Evolutionary conservation across 495 filamentous ascomycete species (phyloP), one percentile per base, ranked within the genome.

Genomic region (Trichoderma asperelloides): DNA sequence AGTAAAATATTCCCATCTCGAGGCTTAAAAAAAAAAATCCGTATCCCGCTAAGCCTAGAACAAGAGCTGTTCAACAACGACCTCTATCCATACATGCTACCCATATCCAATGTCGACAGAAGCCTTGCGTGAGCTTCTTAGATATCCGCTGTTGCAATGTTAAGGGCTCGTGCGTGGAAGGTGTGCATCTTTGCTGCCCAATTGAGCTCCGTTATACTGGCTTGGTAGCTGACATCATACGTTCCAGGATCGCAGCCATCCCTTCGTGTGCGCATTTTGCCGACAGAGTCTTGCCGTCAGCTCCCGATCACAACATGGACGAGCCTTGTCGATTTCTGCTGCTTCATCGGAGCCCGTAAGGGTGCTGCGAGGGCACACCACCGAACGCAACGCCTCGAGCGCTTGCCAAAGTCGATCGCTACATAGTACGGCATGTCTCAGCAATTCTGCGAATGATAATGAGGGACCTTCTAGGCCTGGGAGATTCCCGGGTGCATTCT

Each of bases 121-220:
- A 60, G 55, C 55, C 28, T 30, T 60, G 23, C 55, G 9, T 60
- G 55, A 60, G 55, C 55, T 60, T 60, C 25, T 6, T 60, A 3
- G 55, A 12, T 25, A 60, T 60, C 25, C 55, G 21, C n/a, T 43
- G 33, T 41, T 39, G 62, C 62, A 25, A 64, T 64, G 62, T 64
- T 64, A 33, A 64, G 62, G 21, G 62, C 62, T 23, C 33, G 62
- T 41, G 33, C 62, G 21, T 64, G 62, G 62, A 64, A 64, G 62
- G 62, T 64, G 6, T 30, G 40, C 28, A 11, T 12, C 40, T 41
- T 30, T 43, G 62, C 33, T 28, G 0, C 25, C 25, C 27, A 27
- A 60, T 30, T 30, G 27, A 60, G 23, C 23, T 60, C 7, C 25
- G 13, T 27, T 33, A 3, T 30, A 18, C 62, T 40, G 62, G 33